Base-by-base conservation (phyloP, 1,284 basidiomycete species). In the Takashimella koratensis region DNA sequence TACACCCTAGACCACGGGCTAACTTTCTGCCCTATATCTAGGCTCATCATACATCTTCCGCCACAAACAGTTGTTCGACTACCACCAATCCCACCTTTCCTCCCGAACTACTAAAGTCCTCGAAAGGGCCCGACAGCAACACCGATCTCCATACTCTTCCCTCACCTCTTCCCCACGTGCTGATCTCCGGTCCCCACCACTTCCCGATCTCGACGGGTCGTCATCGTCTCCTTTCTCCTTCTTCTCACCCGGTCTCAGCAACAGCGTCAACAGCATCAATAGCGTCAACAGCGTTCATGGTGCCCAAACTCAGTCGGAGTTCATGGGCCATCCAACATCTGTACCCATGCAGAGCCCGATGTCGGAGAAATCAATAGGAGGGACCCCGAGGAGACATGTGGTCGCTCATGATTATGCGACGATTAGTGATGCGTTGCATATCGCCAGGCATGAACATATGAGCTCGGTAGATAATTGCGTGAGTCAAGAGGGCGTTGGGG, bases 391-490 rank as follows among this genome's bases (percentile, higher is more conserved):
- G 69, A 63, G 68, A 40, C 73, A 79, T 53, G 80, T 80, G 21
- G 71, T 83, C 42, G 77, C 79, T 45, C 75, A 76, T 58, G 66
- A 68, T 57, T 71, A 69, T 44, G 79, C 72, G 51, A 66, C 75
- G n/a, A 78, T 82, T 62, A 81, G 78, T 53, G 83, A 86, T 57
- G 82, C 84, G 27, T 75, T 89, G 57, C 78, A 79, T 47, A 76
- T 88, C 21, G 78, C 82, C 3, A 77, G 78, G 49, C 78, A 81
- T 45, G 87, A 91, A 68, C 85, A 91, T 66, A 90, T 92, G 88
- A 84, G 82, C 57, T 68, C 66, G 4, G 83, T 91, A 0, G 89
- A 93, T 69, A 80, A 80, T 47, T 86, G 84, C 63, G 83, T 90
- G 62, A 86, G 88, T 47, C 71, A 44, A 23, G 11, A 49, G 19